Evolutionary conservation across 1,284 basidiomycete species (phyloP), one percentile per base, ranked within the genome.

Genomic region (Austroboletus novae-zelandiae): DNA sequence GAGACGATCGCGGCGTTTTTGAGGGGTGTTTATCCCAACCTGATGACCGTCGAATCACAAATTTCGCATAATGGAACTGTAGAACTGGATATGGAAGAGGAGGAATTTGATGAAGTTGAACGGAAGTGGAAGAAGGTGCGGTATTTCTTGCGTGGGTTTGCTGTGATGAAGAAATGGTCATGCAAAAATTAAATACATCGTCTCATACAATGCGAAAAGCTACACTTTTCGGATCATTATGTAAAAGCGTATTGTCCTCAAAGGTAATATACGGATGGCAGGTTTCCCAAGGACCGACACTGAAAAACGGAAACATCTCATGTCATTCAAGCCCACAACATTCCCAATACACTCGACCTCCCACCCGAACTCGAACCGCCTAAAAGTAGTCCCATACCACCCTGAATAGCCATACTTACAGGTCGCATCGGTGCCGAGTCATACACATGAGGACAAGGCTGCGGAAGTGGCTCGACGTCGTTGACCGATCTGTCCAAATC

Each of bases 381-480:
- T 6, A 86, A 64, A 39, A 89, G 69, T 59, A 86, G 73, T 7
- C 83, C 81, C 30, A 87, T 76, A 7, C 85, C 83, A 53, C 82
- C 82, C 57, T 85, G 82, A 25, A 89, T 81, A 15, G 84, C 87
- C 35, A 80, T 80, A 61, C 83, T 87, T 23, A 89, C 86, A 3
- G 86, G 85, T 18, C 85, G 71, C 81, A 89, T 86, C 8, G 85
- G 83, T 14, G 83, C 77, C 10, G 81, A 81, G 64, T 90, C 88
- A 56, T 79, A 88, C 0, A 88, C 83, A 65, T 91, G 88, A 14
- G 87, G 84, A 51, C 80, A 84, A 2, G 88, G 88, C 60, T 89
- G 85, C 5, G 76, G 72, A 18, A 90, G 69, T 2, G 82, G 79
- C 20, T 73, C 67, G 1, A 77, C 64, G 9, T 64, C 68, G 13